Conservation (phyloP, 352 stramenopile species). For the Phytophthora palmivora region DNA sequence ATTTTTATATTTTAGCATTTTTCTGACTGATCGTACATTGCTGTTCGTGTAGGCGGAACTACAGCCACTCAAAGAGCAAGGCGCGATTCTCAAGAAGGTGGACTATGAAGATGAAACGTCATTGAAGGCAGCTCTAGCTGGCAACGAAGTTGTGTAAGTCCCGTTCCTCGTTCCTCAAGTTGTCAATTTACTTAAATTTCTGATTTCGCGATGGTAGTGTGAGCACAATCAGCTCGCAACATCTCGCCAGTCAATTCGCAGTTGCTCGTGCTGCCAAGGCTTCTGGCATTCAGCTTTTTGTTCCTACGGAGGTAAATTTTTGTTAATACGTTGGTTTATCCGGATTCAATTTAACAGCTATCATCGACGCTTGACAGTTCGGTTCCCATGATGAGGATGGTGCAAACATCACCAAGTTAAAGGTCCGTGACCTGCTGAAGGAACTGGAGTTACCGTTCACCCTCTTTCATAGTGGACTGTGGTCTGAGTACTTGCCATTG, state of each 20-base stretch:
- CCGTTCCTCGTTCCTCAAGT: neutral
- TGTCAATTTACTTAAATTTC: too few relatives aligned
- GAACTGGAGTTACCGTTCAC: constrained; percentile 34
- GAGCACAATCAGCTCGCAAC: constrained; percentile 11
- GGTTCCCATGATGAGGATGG: constrained; percentile 15
- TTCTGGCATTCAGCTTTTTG: constrained; percentile 26
- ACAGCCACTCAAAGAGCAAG: constrained; percentile 21
- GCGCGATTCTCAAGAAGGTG: constrained; percentile 19
- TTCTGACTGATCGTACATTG: too few relatives aligned
- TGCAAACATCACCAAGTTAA: constrained; percentile 25
- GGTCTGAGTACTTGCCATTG: constrained; percentile 17
- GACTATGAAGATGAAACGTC: constrained; percentile 27
- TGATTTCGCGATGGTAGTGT: constrained; percentile 2
- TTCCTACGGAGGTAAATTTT: constrained; percentile 25
- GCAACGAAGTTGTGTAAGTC: constrained; percentile 30
- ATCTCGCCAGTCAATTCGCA: constrained; percentile 8
- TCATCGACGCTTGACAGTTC: neutral
- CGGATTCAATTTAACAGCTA: too few relatives aligned
- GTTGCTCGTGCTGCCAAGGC: constrained; percentile 28
- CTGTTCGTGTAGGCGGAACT: constrained; percentile 17
- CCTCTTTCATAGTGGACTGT: constrained; percentile 33
- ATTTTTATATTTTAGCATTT: too few relatives aligned
- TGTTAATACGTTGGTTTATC: too few relatives aligned
- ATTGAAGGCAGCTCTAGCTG: constrained; percentile 20
- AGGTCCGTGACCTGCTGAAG: constrained; percentile 26